Conservation (phyloP, 495 filamentous ascomycete genomes). For the Oidiodendron maius region DNA sequence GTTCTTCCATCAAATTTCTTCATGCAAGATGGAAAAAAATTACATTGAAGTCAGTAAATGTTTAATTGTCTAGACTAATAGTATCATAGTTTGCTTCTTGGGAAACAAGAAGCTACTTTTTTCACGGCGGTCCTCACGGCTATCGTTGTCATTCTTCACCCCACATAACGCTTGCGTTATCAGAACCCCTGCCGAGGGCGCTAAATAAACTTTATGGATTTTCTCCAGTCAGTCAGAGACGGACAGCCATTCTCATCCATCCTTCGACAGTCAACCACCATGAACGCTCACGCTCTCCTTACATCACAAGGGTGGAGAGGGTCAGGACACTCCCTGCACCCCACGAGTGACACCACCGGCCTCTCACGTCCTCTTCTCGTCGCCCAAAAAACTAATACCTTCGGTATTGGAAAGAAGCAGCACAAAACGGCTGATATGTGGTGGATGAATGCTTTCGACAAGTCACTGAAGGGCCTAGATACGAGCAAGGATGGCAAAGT, state of each 20-base stretch:
- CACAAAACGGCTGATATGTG: constrained; percentile 64
- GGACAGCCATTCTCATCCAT: not conserved
- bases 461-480: constrained; percentile 67
- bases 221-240: too few relatives aligned
- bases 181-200: too few relatives aligned
- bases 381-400: constrained; percentile 59
- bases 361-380: constrained; percentile 64
- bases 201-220: too few relatives aligned
- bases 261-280: constrained; percentile 21
- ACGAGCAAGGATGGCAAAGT: constrained; percentile 39
- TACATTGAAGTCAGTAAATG: too few relatives aligned
- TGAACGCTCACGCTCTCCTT: constrained; percentile 67
- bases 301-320: constrained; percentile 75
- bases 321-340: constrained; percentile 66
- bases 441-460: constrained; percentile 79
- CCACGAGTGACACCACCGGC: constrained; percentile 56
- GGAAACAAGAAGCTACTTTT: too few relatives aligned
- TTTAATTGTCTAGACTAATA: too few relatives aligned
- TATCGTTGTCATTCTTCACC: too few relatives aligned
- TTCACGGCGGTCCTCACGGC: too few relatives aligned
- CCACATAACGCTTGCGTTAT: too few relatives aligned
- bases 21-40: too few relatives aligned
- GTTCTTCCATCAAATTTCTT: too few relatives aligned
- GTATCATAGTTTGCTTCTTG: too few relatives aligned
- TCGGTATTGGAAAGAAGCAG: constrained; percentile 64